Evolutionary conservation across 1,284 basidiomycete species (phyloP).

Genomic region (Coniferiporia sulphurascens): DNA sequence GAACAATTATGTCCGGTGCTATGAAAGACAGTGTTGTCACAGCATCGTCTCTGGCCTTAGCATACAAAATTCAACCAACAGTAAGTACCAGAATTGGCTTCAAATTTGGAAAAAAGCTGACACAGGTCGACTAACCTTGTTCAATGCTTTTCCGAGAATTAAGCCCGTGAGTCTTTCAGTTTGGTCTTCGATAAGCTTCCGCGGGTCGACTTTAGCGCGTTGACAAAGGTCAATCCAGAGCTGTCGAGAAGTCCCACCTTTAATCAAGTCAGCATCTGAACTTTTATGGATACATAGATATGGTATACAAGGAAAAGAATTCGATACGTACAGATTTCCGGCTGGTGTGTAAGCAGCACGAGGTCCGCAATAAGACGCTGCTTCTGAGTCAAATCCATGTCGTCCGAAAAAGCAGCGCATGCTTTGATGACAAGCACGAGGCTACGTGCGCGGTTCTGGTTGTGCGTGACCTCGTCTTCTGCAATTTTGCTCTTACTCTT

Average conservation of each 20-base stretch:
- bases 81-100: slow-evolving; percentile 3
- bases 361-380: slow-evolving; percentile 50
- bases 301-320: not conserved
- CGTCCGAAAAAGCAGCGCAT: slow-evolving; percentile 39
- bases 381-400: slow-evolving; percentile 32
- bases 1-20: slow-evolving; percentile 62
- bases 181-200: slow-evolving; percentile 48
- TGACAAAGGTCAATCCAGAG: slow-evolving; percentile 86
- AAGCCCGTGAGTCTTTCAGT: slow-evolving; percentile 46
- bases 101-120: not conserved
- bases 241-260: slow-evolving; percentile 52
- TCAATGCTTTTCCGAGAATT: slow-evolving; percentile 36
- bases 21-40: slow-evolving; percentile 78
- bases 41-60: slow-evolving; percentile 66
- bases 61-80: not conserved
- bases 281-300: not conserved
- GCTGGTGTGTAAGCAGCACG: slow-evolving; percentile 73
- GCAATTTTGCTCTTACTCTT: slow-evolving; percentile 2
- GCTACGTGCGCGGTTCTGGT: slow-evolving; percentile 24
- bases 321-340: slow-evolving; percentile 47
- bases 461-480: slow-evolving; percentile 14
- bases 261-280: not conserved
- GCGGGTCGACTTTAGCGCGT: slow-evolving; percentile 63
- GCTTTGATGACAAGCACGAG: slow-evolving; percentile 49
- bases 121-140: slow-evolving; percentile 35